Evolutionary conservation across 768 basidiomycete species (phyloP), one percentile per base, ranked within the genome.

Genomic region (Mycena maculata): DNA sequence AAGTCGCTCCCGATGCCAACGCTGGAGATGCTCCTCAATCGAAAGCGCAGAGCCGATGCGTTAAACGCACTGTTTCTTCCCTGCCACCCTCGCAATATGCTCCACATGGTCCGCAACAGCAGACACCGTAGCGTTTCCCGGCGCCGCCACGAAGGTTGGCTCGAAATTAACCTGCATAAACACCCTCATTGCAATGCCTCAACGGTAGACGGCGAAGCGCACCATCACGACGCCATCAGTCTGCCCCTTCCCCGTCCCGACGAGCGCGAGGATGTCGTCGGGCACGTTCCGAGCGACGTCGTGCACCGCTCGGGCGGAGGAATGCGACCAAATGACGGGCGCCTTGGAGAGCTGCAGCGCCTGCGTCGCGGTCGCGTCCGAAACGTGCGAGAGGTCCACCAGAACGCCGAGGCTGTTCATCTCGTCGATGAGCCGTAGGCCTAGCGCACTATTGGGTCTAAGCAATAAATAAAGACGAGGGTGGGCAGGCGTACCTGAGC

Each of bases 271-370:
- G n/a, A 98, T 80, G 44, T 90, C 82, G 75, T 96, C 93, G 0
- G 94, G 95, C 23, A 94, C 88, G 76, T 94, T 94, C 42, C 95
- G 87, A 1, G 90, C 85, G 47, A 92, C 89, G 69, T 92, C 79
- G 74, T 93, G 90, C n/a, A 98, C 83, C 12, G 90, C 88, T 15
- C 94, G 84, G 2, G 96, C 89, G 49, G 92, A 92, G 0, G 95
- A 96, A 77, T 99, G 97, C 1, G 92, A 95, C 90, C 94, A 96
- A 65, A 99, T 97, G 67, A 98, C 91, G 4, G 97, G 97, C 0
- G 96, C 93, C 70, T 87, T 88, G 12, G 88, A 86, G 58, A 86
- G 73, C 27, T 81, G 75, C 25, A 98, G 80, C 6, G 92, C 92
- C 76, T 97, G 92, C 18, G 82, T 82, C 5, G 96, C 95, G 1